Conservation (phyloP, 2,329 filamentous ascomycete species). For the Aquanectria penicillioides region DNA sequence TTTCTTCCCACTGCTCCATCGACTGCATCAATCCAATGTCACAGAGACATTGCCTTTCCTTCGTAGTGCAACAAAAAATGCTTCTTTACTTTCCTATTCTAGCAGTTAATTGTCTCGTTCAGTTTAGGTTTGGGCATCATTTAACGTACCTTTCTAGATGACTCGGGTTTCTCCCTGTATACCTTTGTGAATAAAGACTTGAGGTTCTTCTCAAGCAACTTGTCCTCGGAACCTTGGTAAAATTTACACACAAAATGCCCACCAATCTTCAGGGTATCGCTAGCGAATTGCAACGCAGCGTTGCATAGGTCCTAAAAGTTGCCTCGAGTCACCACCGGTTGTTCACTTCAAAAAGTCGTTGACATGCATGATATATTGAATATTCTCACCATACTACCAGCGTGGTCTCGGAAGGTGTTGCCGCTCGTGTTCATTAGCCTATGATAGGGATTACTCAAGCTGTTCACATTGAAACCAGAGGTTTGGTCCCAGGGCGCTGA, state of each 20-base stretch:
- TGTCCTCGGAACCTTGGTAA: constrained; percentile 91
- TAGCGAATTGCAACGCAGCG: constrained; percentile 85
- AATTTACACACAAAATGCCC: constrained; percentile 98
- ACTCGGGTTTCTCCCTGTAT: constrained; percentile 88
- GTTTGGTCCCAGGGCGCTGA: constrained; percentile 93
- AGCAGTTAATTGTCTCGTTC: not conserved
- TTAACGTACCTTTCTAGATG: constrained; percentile 79
- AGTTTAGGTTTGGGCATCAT: not conserved
- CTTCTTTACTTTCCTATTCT: constrained; percentile 68
- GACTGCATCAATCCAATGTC: constrained; percentile 9
- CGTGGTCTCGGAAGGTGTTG: constrained; percentile 85
- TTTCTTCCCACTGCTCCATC: not conserved
- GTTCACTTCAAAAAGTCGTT: not conserved
- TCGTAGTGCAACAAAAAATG: constrained; percentile 83
- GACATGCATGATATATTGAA: not conserved
- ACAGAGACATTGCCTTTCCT: constrained; percentile 63
- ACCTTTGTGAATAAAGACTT: constrained; percentile 83
- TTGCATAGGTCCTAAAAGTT: constrained; percentile 86
- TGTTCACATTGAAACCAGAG: constrained; percentile 82
- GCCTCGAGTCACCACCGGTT: not conserved
- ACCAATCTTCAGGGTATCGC: constrained; percentile 81
- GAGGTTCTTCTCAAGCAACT: constrained; percentile 77
- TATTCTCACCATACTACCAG: constrained; percentile 87
- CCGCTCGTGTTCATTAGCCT: constrained; percentile 99
- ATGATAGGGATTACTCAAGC: constrained; percentile 92